Base-by-base conservation (phyloP, 1,284 basidiomycete species). In the Prillingera fragicola region DNA sequence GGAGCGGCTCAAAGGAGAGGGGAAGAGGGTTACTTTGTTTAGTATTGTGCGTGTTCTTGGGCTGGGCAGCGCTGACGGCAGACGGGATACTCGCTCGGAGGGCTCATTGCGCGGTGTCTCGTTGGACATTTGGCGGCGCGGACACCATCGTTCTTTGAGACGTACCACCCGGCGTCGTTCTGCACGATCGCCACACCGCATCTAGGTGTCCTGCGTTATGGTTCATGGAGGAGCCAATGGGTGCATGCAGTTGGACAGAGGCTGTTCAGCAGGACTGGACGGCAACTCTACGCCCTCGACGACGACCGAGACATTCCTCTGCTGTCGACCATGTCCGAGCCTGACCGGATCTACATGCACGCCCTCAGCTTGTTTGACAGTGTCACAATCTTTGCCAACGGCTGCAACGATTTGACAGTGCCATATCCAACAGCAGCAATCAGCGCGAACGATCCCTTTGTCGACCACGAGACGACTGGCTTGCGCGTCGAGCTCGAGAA, bases 241-340 rank as follows among this genome's bases (percentile, higher is more conserved):
- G 65, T 78, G n/a, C 67, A 77, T 5, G 77, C 70, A 23, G 62
- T 92, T 8, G 89, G 85, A 0, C 79, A 84, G 0, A 78, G 75
- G 37, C 65, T 91, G n/a, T 75, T 94, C 23, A 85, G 85, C 7
- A 74, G 89, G 33, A 88, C 87, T 0, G 90, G 91, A 1, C 79
- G 84, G 53, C 87, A 90, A 54, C 80, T 90, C 46, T 87, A 81
- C 62, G 79, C 77, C 37, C 75, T 76, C 1, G 89, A 94, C 65
- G 78, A 78, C 49, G 90, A 85, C 8, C n/a, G 19, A 4, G 41
- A 83, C 2, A 74, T 82, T 43, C 79, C 85, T 8, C 64, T 94
- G 8, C 63, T 94, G n/a, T 80, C 86, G 44, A 78, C 87, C 40
- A 84, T 94, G 80, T 82, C 86, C 2, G 87, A 94, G 72, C 84